These are phyloP conservation scores for Macroventuria anomochaeta DNA, from an alignment of 2,329 filamentous ascomycete genomes.

Conservation along the genomic window DNA sequence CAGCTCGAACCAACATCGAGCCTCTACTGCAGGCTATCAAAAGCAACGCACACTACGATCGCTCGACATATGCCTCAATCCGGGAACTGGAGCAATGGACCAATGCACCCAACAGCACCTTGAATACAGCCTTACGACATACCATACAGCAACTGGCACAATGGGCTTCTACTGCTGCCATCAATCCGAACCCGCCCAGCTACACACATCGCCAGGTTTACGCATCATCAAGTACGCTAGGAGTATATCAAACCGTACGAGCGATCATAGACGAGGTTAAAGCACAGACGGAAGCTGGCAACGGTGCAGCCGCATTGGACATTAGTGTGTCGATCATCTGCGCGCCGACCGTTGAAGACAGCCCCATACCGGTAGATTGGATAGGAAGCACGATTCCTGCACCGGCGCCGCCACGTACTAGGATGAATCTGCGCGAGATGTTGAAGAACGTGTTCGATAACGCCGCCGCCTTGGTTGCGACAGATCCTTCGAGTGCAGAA, in stretches of 20 bases:
- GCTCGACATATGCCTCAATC: slow-evolving; percentile 67
- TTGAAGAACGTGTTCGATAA: slow-evolving; percentile 65
- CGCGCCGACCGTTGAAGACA: slow-evolving; percentile 60
- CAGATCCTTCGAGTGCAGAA: slow-evolving; percentile 66
- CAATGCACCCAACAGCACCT: slow-evolving; percentile 60
- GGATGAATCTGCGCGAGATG: slow-evolving; percentile 65
- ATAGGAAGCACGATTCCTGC: slow-evolving; percentile 36
- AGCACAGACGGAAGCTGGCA: slow-evolving; percentile 65
- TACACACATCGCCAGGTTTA: slow-evolving; percentile 78
- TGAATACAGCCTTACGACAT: slow-evolving; percentile 64
- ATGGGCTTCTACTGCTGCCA: slow-evolving; percentile 65
- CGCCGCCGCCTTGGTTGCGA: slow-evolving; percentile 62
- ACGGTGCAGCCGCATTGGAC: slow-evolving; percentile 69
- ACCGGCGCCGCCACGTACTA: slow-evolving; percentile 41
- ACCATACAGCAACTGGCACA: slow-evolving; percentile 68
- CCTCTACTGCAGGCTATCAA: slow-evolving; percentile 71
- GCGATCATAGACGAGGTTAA: slow-evolving; percentile 72
- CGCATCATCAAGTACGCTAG: slow-evolving; percentile 65
- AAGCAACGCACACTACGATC: slow-evolving; percentile 62
- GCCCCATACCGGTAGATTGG: slow-evolving; percentile 45
- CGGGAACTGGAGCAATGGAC: slow-evolving; percentile 75
- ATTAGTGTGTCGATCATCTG: slow-evolving; percentile 73
- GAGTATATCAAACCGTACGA: slow-evolving; percentile 65
- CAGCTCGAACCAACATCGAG: slow-evolving; percentile 72
- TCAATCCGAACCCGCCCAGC: slow-evolving; percentile 62